Conservation (phyloP, 768 basidiomycete genomes). For the Trametes villosa region DNA sequence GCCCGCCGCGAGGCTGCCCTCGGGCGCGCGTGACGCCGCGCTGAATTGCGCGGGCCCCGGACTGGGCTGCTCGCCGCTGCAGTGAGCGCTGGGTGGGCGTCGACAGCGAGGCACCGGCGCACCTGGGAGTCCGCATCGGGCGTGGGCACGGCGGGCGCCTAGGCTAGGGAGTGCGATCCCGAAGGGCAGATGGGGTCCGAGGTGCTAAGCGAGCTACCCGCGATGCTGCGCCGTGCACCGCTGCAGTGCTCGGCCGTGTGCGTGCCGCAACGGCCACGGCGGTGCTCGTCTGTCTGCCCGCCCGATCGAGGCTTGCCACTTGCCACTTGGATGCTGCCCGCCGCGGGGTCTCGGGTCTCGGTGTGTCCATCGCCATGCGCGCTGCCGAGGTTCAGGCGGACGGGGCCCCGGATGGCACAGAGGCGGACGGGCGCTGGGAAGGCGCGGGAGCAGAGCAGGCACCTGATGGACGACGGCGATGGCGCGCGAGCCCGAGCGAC, state of each 20-base stretch:
- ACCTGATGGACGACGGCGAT: background rate
- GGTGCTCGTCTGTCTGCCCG: background rate
- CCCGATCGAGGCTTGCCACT: conserved; percentile 4
- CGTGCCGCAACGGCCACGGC: background rate
- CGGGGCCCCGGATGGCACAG: background rate
- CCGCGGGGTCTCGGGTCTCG: background rate
- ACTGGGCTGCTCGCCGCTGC: too few species aligned
- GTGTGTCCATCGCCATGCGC: background rate
- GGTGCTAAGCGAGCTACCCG: conserved; percentile 14
- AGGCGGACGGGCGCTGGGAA: background rate
- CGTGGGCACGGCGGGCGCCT: background rate
- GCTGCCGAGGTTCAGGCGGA: background rate
- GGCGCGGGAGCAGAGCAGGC: background rate
- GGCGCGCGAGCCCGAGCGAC: background rate
- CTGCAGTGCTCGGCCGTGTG: background rate
- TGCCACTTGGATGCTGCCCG: too few species aligned
- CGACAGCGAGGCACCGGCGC: conserved; percentile 4
- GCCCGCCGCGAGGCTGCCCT: too few species aligned
- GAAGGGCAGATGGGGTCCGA: background rate
- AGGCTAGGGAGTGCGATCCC: background rate
- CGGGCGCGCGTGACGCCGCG: background rate
- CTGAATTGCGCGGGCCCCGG: background rate
- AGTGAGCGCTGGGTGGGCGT: background rate
- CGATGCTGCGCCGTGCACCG: background rate
- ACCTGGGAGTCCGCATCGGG: background rate